These are phyloP conservation scores for Mallotus repandus DNA, from an alignment of 441 rosid genomes.

Conservation along the genomic window DNA sequence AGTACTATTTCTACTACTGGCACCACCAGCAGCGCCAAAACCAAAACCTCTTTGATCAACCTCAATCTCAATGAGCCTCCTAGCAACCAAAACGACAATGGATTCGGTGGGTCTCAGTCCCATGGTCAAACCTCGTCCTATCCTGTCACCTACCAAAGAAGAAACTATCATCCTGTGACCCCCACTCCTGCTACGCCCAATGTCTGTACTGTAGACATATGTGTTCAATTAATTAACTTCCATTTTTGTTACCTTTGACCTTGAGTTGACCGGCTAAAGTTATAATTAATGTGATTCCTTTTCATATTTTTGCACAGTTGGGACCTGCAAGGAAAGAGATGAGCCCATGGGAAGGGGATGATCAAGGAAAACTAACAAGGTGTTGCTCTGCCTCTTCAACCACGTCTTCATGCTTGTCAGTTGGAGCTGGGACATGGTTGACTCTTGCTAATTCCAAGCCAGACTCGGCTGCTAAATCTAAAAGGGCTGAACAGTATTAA, in stretches of 20 bases:
- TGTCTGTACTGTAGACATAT: conserved; percentile 26
- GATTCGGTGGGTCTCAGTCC: conserved; percentile 18
- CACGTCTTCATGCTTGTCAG: conserved; percentile 26
- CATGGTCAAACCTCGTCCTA: conserved; percentile 26
- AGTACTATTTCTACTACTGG: conserved; percentile 13
- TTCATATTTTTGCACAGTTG: conserved; percentile 27
- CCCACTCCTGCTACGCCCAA: conserved; percentile 19
- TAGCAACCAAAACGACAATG: conserved; percentile 26
- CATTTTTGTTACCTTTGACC: not conserved
- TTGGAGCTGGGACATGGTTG: conserved; percentile 34
- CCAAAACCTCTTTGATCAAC: conserved; percentile 33
- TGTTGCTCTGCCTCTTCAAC: conserved; percentile 21
- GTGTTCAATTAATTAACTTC: not conserved
- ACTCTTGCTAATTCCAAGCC: conserved; percentile 34
- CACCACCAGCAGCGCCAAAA: not conserved
- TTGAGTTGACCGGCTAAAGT: not conserved
- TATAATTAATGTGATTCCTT: not conserved
- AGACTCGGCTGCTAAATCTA: conserved; percentile 24
- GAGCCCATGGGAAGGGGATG: conserved; percentile 21
- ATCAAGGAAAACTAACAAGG: conserved; percentile 13
- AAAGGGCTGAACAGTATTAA: conserved; percentile 13
- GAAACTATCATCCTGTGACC: conserved; percentile 26
- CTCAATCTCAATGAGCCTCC: conserved; percentile 63
- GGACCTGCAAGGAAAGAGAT: conserved; percentile 20
- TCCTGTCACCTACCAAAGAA: conserved; percentile 45